phyloP scores from a whole-genome alignment of 345 rosid species.

The Eucalyptus curtisii region DNA sequence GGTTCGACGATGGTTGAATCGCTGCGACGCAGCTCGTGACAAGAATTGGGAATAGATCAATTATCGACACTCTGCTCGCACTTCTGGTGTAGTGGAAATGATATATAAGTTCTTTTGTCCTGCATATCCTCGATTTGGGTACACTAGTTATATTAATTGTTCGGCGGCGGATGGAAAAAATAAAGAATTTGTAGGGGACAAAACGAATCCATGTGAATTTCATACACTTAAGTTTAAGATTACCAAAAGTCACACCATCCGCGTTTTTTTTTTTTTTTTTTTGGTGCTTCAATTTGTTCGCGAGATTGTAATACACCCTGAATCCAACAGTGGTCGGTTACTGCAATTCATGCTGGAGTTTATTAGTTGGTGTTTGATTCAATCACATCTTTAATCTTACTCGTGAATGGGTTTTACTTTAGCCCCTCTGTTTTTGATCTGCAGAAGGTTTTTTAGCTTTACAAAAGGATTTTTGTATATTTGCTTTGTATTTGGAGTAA shows the following conservation, averaged over 20 bases:
- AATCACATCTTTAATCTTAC: neutral
- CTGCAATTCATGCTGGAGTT: neutral
- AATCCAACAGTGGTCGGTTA: neutral
- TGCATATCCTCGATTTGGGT: neutral
- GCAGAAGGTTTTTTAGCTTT: neutral
- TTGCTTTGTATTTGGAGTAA: neutral
- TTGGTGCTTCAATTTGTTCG: neutral
- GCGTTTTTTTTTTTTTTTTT: neutral
- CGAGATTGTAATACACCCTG: neutral
- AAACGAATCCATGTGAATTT: neutral
- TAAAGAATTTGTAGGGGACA: neutral
- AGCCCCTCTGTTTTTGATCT: neutral
- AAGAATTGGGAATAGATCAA: neutral
- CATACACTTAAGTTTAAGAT: neutral
- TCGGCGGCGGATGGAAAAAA: neutral
- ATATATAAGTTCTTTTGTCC: neutral
- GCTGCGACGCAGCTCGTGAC: neutral
- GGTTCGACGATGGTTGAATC: neutral
- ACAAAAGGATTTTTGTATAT: neutral
- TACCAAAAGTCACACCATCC: neutral
- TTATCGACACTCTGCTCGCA: neutral
- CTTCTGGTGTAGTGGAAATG: neutral
- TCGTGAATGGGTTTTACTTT: neutral
- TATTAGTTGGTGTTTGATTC: neutral
- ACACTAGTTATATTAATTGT: neutral